Evolutionary conservation across 1,284 basidiomycete genomes (phyloP).

Genomic region (Leccinum griseonigrum): DNA sequence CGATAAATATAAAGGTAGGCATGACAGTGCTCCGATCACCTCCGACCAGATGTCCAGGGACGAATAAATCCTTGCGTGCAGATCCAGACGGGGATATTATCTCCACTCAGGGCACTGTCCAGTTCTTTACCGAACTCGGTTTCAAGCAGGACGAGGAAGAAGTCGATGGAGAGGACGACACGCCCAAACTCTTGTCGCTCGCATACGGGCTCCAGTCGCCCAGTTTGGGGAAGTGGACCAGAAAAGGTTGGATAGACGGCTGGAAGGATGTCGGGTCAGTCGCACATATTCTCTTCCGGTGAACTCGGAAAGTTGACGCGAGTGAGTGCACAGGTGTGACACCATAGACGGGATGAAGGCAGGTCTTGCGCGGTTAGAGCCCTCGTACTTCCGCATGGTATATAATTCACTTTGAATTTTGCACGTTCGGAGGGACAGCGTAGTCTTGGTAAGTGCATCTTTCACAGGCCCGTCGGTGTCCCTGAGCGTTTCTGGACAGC

Average conservation of each 20-base stretch:
- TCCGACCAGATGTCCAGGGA: not conserved
- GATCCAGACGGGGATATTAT: conserved; percentile 62
- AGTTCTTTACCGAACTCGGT: conserved; percentile 46
- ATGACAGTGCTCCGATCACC: conserved; percentile 2
- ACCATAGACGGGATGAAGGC: conserved; percentile 66
- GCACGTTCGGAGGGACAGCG: conserved; percentile 75
- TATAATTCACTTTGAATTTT: conserved; percentile 90
- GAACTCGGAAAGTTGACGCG: conserved; percentile 7
- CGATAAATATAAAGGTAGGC: conserved; percentile 74
- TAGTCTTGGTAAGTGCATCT: conserved; percentile 54
- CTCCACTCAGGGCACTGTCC: conserved; percentile 72
- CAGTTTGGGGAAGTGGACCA: conserved; percentile 72
- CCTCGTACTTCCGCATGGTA: conserved; percentile 80
- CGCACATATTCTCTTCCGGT: conserved; percentile 1
- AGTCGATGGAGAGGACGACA: conserved; percentile 68
- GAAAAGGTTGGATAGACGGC: conserved; percentile 76
- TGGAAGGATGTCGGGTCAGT: conserved; percentile 71
- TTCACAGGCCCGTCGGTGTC: conserved; percentile 7
- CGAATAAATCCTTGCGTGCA: conserved; percentile 23
- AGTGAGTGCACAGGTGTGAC: conserved; percentile 57
- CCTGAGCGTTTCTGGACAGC: conserved; percentile 37
- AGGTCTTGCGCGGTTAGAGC: conserved; percentile 56
- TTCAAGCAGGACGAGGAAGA: conserved; percentile 43
- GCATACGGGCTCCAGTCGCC: conserved; percentile 78
- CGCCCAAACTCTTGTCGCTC: conserved; percentile 67